Base-by-base conservation (phyloP, 371 early-diverging fungal species). In the Mucor circinelloides region DNA sequence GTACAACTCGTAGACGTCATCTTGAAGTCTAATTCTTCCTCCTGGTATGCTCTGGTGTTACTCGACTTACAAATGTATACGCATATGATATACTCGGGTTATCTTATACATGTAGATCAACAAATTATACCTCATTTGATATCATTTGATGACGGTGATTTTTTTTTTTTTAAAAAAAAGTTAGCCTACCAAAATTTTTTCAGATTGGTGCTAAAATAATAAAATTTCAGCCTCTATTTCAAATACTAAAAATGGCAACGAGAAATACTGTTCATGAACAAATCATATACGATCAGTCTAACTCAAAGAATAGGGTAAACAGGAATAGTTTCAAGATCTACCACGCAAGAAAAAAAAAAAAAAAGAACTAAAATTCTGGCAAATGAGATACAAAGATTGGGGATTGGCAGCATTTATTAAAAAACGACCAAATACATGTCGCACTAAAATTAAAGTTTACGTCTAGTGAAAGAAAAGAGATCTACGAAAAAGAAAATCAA, bases 361-460 rank as follows among this genome's bases (percentile, higher is more conserved):
- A 50, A 44, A 36, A 13, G 13, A 1, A 25, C 52, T 31, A 55
- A 30, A 27, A 55, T 55, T 55, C 55, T 55, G 52, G 31, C 52
- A 50, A 63, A 63, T 52, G 52, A 63, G 50, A 62, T 48, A 62
- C 62, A 50, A 31, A 30, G 60, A 60, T 23, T 40, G 40, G 59
- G 13, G 59, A 59, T 59, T 59, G 59, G 59, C 59, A 40, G 34
- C 36, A 10, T 60, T 63, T 63, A 63, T 63, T 63, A 63, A 63
- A 63, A 63, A 63, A 63, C 50, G 63, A 34, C 63, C 63, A 46
- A 50, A 1, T 17, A 12, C 21, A 21, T 52, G 63, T 63, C 8
- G n/a, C 50, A 63, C 61, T 12, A 55, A 55, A 19, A 19, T 32
- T 48, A 46, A 48, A 32, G 50, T 32, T 63, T 27, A 52, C 15